Evolutionary conservation across 345 rosid species (phyloP).

Genomic region (Camelina neglecta): DNA sequence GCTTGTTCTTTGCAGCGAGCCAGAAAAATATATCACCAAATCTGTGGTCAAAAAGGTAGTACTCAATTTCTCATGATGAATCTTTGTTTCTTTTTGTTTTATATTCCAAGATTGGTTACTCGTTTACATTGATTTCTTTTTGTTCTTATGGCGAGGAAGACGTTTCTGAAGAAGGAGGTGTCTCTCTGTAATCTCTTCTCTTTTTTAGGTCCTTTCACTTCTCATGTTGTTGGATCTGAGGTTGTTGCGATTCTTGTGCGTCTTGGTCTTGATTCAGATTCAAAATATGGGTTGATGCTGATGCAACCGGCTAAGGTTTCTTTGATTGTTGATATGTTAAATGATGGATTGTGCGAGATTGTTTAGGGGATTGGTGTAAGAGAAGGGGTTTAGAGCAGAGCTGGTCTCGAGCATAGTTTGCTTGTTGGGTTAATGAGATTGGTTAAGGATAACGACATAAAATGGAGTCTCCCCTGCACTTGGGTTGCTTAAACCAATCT

Average conservation of each 20-base stretch:
- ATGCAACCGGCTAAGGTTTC: constrained; percentile 73
- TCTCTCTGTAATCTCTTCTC: constrained; percentile 46
- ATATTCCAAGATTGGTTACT: too few species aligned
- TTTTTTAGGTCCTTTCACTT: constrained; percentile 71
- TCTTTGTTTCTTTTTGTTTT: too few species aligned
- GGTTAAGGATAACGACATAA: constrained; percentile 58
- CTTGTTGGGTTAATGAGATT: constrained; percentile 68
- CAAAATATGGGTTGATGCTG: constrained; percentile 49
- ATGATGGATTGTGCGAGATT: constrained; percentile 70
- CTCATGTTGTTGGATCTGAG: constrained; percentile 77
- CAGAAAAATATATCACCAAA: too few species aligned
- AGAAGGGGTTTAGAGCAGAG: constrained; percentile 53
- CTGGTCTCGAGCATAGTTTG: constrained; percentile 62
- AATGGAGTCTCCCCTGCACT: constrained; percentile 58
- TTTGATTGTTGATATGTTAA: constrained; percentile 71
- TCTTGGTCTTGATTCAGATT: constrained; percentile 61
- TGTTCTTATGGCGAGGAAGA: constrained; percentile 52
- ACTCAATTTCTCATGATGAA: too few species aligned
- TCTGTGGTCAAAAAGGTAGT: too few species aligned
- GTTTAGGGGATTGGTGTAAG: constrained; percentile 57
- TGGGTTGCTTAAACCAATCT: constrained; percentile 54
- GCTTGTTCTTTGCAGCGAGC: too few species aligned
- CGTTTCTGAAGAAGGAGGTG: constrained; percentile 30
- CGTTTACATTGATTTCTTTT: too few species aligned
- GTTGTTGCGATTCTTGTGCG: constrained; percentile 70